These are phyloP conservation scores for Nicotiana paniculata DNA, from an alignment of 257 asterid species.

Conservation along the genomic window DNA sequence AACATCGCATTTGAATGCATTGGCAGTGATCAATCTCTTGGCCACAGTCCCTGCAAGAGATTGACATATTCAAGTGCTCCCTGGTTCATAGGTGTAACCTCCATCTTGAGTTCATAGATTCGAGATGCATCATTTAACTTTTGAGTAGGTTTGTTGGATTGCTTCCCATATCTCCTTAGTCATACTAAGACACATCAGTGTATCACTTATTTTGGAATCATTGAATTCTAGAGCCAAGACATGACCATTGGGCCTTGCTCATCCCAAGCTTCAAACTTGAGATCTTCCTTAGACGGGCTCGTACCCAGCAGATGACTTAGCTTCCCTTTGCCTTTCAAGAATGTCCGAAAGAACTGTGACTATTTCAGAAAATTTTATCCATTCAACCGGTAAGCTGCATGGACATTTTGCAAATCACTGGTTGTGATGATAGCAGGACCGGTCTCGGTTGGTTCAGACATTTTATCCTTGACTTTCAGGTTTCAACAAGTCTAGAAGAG, in stretches of 20 bases:
- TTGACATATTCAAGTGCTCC: too few relatives aligned
- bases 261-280: background rate
- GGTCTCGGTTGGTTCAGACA: too few relatives aligned
- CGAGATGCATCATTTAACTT: background rate
- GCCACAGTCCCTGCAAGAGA: too few relatives aligned
- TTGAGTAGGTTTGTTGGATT: background rate
- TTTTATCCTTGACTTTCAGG: too few relatives aligned
- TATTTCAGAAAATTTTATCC: background rate
- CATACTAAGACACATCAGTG: background rate
- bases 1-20: too few relatives aligned
- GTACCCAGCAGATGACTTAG: background rate
- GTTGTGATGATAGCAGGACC: too few relatives aligned
- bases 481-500: too few relatives aligned
- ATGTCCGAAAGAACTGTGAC: background rate
- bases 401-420: background rate
- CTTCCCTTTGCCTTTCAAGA: background rate
- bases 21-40: too few relatives aligned
- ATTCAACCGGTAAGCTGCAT: background rate
- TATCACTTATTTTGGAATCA: background rate
- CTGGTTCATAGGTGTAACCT: too few relatives aligned
- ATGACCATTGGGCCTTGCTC: background rate
- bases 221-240: background rate
- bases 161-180: background rate
- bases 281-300: background rate
- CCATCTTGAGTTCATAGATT: background rate